Base-by-base conservation (phyloP, 129 eudicot species). In the Cynara cardunculus region DNA sequence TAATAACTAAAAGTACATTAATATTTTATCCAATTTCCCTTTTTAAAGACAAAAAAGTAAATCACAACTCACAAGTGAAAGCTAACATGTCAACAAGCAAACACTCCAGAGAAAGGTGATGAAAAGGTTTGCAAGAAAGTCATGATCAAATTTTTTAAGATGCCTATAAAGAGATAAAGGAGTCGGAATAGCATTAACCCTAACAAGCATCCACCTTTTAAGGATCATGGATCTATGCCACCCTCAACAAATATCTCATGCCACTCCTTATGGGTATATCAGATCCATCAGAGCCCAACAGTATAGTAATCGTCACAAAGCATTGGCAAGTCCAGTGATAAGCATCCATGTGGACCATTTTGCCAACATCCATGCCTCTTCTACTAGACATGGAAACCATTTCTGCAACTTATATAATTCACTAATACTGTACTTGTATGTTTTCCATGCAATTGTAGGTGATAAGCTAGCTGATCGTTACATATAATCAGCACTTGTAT, bases 151-250 rank as follows among this genome's bases (percentile, higher is more conserved):
- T 41, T 41, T 78, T 78, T 78, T 26, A 78, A 78, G 82, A 78
- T 78, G 69, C 82, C 25, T 56, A 69, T 44, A 69, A 78, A 44
- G 75, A 69, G 25, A 69, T 32, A 78, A 62, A 78, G 82, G 72
- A 78, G 67, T 44, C 69, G 76, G 75, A 78, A 78, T 69, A 78
- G 76, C 71, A 79, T 79, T 79, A 79, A 53, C 77, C 77, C 53
- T 49, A 70, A 70, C 61, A 70, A 79, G 76, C 76, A 79, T 70
- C 83, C 77, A 70, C 5, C 70, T 69, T 79, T 79, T 79, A 39
- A 73, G 74, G 74, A 77, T 77, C 64, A 78, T 78, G 81, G 69
- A 79, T 79, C 83, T 70, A 79, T 79, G 53, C 82, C 76, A 46
- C 76, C 75, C 70, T 78, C 24, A 69, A 41, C 71, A 78, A 79